Percentiles rank a stretch among this genome's conserved stretches.
Evolutionary conservation across 1,284 basidiomycete genomes (phyloP).

Genomic region (Mycena sp.): DNA sequence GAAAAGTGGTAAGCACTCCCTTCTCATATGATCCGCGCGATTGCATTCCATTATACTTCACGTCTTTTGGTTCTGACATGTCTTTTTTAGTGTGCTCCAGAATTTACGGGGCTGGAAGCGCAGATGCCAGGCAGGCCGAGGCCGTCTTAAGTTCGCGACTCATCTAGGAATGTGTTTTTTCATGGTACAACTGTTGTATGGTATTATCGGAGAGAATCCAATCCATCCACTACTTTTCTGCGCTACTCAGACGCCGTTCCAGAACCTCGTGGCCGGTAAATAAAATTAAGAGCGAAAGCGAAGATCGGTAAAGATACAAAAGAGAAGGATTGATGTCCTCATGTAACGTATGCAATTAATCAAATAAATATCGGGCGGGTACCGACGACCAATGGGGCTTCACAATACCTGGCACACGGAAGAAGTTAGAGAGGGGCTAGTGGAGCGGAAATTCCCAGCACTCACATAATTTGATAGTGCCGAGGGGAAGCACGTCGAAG

Average conservation of each 20-base stretch:
- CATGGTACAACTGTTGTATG: not conserved
- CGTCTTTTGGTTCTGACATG: conserved; percentile 17
- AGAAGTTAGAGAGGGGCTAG: conserved; percentile 11
- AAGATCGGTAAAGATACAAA: not conserved
- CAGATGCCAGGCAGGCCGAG: conserved; percentile 51
- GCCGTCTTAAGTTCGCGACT: conserved; percentile 35
- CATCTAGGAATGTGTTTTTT: conserved; percentile 36
- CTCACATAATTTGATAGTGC: conserved; percentile 32
- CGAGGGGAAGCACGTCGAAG: conserved; percentile 27
- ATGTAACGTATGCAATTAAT: conserved; percentile 23
- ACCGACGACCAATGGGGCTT: not conserved
- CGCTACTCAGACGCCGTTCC: not conserved
- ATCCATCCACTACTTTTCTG: conserved; percentile 11
- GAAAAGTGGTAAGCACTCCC: conserved; percentile 20
- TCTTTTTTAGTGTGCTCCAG: conserved; percentile 51
- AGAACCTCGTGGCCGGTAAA: not conserved
- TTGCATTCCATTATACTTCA: conserved; percentile 18
- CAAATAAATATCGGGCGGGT: conserved; percentile 18
- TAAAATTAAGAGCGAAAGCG: not conserved
- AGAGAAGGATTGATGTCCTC: not conserved
- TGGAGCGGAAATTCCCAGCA: conserved; percentile 15
- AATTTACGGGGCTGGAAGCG: conserved; percentile 42
- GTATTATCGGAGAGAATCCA: conserved; percentile 18
- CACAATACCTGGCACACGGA: conserved; percentile 26
- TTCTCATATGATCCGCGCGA: conserved; percentile 8